phyloP scores from a whole-genome alignment of 2,329 filamentous ascomycete species.

The Fusarium torreyae region DNA sequence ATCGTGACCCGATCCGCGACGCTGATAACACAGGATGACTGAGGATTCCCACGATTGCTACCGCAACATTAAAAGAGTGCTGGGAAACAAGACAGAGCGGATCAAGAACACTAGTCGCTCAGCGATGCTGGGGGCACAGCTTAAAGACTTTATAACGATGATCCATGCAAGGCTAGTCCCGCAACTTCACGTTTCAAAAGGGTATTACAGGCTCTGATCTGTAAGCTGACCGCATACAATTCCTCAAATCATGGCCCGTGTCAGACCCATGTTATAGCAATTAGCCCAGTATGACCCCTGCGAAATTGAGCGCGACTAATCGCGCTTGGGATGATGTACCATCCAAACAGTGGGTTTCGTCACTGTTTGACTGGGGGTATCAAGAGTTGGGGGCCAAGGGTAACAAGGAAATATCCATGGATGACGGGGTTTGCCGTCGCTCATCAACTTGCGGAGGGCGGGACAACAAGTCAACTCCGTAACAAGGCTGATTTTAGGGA shows the following conservation, averaged over 20 bases:
- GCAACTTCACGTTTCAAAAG: slow-evolving; percentile 24
- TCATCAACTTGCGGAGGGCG: too few relatives aligned
- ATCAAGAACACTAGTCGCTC: neutral
- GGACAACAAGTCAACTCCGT: too few relatives aligned
- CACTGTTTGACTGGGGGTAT: too few relatives aligned
- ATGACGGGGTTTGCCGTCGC: neutral
- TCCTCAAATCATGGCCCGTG: slow-evolving; percentile 30
- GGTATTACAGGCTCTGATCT: slow-evolving; percentile 21
- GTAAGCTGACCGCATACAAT: slow-evolving; percentile 35
- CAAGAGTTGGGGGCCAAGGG: neutral
- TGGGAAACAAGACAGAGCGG: slow-evolving; percentile 2
- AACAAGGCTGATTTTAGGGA: neutral
- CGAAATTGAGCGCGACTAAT: slow-evolving; percentile 1
- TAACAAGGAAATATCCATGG: neutral
- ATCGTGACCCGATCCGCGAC: slow-evolving; percentile 7
- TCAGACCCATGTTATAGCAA: slow-evolving; percentile 1
- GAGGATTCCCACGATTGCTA: neutral
- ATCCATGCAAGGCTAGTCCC: slow-evolving; percentile 14
- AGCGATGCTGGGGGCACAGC: slow-evolving; percentile 8
- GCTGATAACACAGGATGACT: neutral
- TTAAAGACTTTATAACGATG: slow-evolving; percentile 24
- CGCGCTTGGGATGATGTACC: neutral
- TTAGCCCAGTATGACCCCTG: slow-evolving; percentile 13
- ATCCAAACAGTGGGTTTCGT: neutral
- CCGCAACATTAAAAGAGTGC: neutral